Base-by-base conservation (phyloP, 2,329 filamentous ascomycete genomes). In the Aspergillus unguis region DNA sequence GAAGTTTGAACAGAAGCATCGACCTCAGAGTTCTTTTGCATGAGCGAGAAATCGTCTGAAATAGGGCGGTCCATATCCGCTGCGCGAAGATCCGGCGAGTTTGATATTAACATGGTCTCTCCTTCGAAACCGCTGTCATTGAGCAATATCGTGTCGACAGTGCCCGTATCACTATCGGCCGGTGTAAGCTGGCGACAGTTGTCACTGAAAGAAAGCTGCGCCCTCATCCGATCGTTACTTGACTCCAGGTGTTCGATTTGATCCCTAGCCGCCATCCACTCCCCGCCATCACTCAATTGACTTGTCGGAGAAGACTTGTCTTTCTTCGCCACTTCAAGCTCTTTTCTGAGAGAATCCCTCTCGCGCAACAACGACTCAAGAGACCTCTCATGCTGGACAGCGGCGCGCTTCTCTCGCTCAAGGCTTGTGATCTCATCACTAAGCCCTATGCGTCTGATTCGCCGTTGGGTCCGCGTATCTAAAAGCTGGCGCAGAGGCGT, bases 371-470 rank as follows among this genome's bases (percentile, higher is more conserved):
- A 36, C 17, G 56, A 45, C 10, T 59, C 60, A n/a, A 67, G 38
- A 2, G 56, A 59, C 55, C 60, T 64, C 40, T 66, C 62, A 36
- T 64, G 59, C 4, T 57, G 64, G 9, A 58, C 55, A 1, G 58
- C 50, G 10, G 66, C 59, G 25, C 68, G 68, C 53, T 70, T 73
- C 50, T 75, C 74, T 5, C 69, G 68, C 36, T 76, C 66, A 35
- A 75, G 68, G 26, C 67, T 61, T 56, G 77, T 76, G 52, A 76
- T 71, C 53, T 77, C 75, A 54, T 77, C 71, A 50, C 75, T 78
- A 43, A 79, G 58, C 4, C 76, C 72, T 47, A 72, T 67, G 9
- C 77, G 70, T 31, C 68, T 62, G 41, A 79, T 72, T 32, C 75
- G 70, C 35, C 77, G 67, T 54, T 72, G 71, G 2, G 71, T 71